These are phyloP conservation scores for Ogataea ganodermae DNA, from an alignment of 805 yeast genomes.

Conservation along the genomic window DNA sequence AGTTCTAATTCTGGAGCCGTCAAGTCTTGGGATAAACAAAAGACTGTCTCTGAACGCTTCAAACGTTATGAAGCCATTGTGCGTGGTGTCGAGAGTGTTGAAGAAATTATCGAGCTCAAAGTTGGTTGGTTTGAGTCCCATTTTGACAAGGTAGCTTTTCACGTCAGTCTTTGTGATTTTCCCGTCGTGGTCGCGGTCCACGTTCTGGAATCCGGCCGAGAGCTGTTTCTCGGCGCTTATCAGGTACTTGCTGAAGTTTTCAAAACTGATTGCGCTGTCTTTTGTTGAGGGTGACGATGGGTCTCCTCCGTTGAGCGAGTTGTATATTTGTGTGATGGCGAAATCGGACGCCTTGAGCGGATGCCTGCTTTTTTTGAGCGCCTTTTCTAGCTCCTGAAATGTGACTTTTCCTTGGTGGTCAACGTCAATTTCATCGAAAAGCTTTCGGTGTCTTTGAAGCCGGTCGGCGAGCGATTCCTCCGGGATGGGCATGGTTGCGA, in stretches of 20 bases:
- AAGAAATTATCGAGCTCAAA: slow-evolving; percentile 58
- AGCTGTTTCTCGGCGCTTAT: slow-evolving; percentile 71
- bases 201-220: slow-evolving; percentile 60
- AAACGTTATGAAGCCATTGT: slow-evolving; percentile 70
- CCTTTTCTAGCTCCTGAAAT: slow-evolving; percentile 47
- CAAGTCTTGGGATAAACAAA: slow-evolving; percentile 75
- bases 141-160: slow-evolving; percentile 56
- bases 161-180: slow-evolving; percentile 66
- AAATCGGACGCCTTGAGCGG: slow-evolving; percentile 64
- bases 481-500: slow-evolving; percentile 3
- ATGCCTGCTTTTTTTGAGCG: slow-evolving; percentile 52
- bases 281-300: slow-evolving; percentile 24
- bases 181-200: slow-evolving; percentile 78
- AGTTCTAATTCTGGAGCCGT: slow-evolving; percentile 75
- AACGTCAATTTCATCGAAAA: slow-evolving; percentile 48
- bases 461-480: slow-evolving; percentile 26
- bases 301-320: slow-evolving; percentile 50
- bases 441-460: slow-evolving; percentile 37
- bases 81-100: slow-evolving; percentile 52
- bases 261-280: slow-evolving; percentile 49
- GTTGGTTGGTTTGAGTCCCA: slow-evolving; percentile 55
- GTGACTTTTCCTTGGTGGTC: slow-evolving; percentile 50
- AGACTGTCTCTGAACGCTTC: slow-evolving; percentile 86
- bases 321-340: slow-evolving; percentile 58
- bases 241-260: slow-evolving; percentile 67